These are phyloP conservation scores for Datura wrightii DNA, from an alignment of 257 asterid genomes.

Conservation along the genomic window DNA sequence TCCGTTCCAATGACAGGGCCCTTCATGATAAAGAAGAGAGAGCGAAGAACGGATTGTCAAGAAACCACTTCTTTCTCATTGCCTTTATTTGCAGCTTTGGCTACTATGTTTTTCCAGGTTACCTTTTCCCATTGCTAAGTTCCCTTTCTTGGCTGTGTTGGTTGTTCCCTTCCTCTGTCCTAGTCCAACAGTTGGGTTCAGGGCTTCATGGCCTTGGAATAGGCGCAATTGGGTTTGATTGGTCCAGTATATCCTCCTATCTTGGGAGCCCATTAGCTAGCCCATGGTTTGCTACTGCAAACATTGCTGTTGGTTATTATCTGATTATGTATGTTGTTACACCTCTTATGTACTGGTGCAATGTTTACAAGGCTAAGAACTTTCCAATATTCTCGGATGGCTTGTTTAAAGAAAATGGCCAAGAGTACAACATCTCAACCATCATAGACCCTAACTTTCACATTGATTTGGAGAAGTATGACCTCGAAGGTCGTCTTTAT, in stretches of 20 bases:
- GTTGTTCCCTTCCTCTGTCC: constrained; percentile 72
- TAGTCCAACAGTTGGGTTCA: constrained; percentile 91
- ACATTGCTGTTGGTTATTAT: constrained; percentile 82
- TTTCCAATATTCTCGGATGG: constrained; percentile 91
- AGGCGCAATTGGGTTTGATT: constrained; percentile 92
- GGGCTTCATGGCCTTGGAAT: constrained; percentile 92
- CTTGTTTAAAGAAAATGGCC: constrained; percentile 74
- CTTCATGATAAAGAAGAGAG: constrained; percentile 90
- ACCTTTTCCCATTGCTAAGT: constrained; percentile 78
- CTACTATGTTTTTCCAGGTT: constrained; percentile 91
- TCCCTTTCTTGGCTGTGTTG: constrained; percentile 95
- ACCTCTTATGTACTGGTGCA: constrained; percentile 74
- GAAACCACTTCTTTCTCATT: constrained; percentile 85
- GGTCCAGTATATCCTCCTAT: constrained; percentile 93
- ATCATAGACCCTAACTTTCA: constrained; percentile 80
- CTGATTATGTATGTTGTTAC: constrained; percentile 69
- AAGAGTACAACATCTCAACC: constrained; percentile 72
- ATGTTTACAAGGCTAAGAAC: constrained; percentile 75
- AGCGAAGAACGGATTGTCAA: constrained; percentile 63
- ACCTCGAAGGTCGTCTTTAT: constrained; percentile 79
- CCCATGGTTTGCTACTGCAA: constrained; percentile 99
- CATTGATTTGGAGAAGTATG: constrained; percentile 78
- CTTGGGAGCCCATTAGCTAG: constrained; percentile 97
- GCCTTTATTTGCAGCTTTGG: constrained; percentile 89
- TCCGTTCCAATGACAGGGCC: constrained; percentile 62